Evolutionary conservation across 371 early-diverging fungal genomes (phyloP).

Genomic region (Circinella umbellata): DNA sequence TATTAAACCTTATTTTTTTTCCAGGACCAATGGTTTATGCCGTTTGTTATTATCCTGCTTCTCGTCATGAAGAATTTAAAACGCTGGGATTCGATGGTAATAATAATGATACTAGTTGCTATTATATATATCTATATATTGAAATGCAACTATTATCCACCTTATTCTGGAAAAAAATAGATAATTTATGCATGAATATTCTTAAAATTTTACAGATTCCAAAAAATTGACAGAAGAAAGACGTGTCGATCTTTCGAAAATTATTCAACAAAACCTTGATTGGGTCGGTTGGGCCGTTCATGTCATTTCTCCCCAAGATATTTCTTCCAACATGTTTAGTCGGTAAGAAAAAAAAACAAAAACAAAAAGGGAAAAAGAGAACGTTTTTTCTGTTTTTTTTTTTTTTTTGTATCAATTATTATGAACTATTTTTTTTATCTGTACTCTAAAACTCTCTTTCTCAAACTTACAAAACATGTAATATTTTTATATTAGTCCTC

Average conservation of each 20-base stretch:
- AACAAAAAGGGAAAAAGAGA: neutral
- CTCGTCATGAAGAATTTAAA: slow-evolving; percentile 66
- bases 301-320: slow-evolving; percentile 86
- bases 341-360: slow-evolving; percentile 24
- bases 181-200: no score
- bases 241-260: slow-evolving; percentile 72
- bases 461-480: neutral
- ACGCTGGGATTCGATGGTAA: slow-evolving; percentile 83
- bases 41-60: slow-evolving; percentile 74
- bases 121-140: neutral
- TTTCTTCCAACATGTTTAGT: slow-evolving; percentile 86
- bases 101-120: slow-evolving; percentile 2
- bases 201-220: slow-evolving; percentile 66
- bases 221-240: slow-evolving; percentile 82
- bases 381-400: no score
- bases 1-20: neutral
- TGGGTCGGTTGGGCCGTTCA: slow-evolving; percentile 88
- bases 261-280: slow-evolving; percentile 61
- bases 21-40: slow-evolving; percentile 97
- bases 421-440: no score
- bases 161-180: no score
- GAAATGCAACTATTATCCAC: no score
- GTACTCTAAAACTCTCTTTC: neutral
- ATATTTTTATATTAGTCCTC: slow-evolving; percentile 55
- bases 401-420: no score